Base-by-base conservation (phyloP, 352 stramenopile genomes). In the Phytophthora meadii region DNA sequence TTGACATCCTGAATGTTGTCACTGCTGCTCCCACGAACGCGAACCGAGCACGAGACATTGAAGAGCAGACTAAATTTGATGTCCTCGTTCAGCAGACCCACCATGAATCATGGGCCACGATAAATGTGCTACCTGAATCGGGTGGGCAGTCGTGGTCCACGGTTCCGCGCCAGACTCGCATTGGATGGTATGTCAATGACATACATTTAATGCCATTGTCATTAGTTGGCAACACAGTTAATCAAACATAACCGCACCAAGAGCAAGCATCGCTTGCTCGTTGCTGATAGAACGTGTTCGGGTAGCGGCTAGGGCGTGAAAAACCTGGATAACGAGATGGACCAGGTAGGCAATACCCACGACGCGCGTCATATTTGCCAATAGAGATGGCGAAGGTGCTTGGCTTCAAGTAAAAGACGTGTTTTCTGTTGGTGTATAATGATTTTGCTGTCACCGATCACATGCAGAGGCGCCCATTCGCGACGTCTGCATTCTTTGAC, bases 261-360 rank as follows among this genome's bases (percentile, higher is more conserved):
- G 54, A 39, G 54, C 41, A 17, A 30, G 42, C 9, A 61, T 15
- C n/a, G 54, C 42, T 22, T 61, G 42, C 25, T 59, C 51, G n/a
- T 59, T 59, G 25, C 17, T 59, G 39, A 42, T 22, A 17, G 54
- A 61, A n/a, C 54, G 42, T 5, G 54, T 24, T 2, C 44, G 54
- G 11, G 7, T 54, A 3, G 52, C 52, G 9, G 15, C 52, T 10
- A 51, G 24, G 0, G 40, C 52, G 6, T 40, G 52, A 17, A 50
- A 51, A 27, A 60, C 50, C 37, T 60, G 52, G 5, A 60, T 50
- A 86, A 86, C 40, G 68, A 84, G 2, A 22, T 22, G 22, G 22
- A 22, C 22, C 22, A 22, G 22, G 22, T 22, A 22, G 22, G 22
- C 22, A 22, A 22, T 22, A 22, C 22, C 22, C 22, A 2, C 22